A percentile compares a stretch with the other conserved stretches of the same genome.
Evolutionary conservation across 352 stramenopile species (phyloP).

Genomic region (Pythium phragmiticola): DNA sequence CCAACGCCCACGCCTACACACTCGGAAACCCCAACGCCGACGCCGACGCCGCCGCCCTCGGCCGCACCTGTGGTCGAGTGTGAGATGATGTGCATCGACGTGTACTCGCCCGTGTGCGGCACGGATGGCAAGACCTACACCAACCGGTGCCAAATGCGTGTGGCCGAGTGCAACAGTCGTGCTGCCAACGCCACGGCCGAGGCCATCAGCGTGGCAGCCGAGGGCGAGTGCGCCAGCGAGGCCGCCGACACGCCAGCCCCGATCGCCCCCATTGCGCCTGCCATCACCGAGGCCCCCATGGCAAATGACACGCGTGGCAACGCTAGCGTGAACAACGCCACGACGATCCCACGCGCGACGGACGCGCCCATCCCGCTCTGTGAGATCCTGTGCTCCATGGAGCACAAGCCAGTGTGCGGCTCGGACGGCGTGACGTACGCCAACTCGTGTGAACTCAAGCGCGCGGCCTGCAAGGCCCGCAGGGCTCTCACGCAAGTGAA

Average conservation of each 20-base stretch:
- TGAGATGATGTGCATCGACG: constrained; percentile 17
- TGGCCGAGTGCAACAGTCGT: constrained; percentile 17
- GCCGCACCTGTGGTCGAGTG: neutral
- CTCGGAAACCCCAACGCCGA: neutral
- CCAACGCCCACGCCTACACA: constrained; percentile 5
- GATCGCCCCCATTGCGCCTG: neutral
- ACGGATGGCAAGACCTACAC: constrained; percentile 27
- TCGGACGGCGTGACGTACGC: constrained; percentile 24
- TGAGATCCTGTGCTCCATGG: constrained; percentile 12
- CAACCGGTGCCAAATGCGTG: constrained; percentile 26
- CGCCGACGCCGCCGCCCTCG: neutral
- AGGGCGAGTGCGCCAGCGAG: constrained; percentile 11
- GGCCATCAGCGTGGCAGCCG: constrained; percentile 8
- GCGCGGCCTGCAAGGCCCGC: constrained; percentile 9
- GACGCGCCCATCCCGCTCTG: neutral
- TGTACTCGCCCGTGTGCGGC: constrained; percentile 22
- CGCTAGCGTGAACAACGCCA: constrained; percentile 1
- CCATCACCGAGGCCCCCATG: neutral
- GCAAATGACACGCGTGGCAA: neutral
- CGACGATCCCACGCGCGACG: neutral
- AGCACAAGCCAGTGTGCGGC: constrained; percentile 23
- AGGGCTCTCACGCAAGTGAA: constrained; percentile 18
- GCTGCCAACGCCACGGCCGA: neutral
- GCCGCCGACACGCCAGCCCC: neutral
- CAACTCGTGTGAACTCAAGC: constrained; percentile 16